Base-by-base conservation (phyloP, 495 filamentous ascomycete genomes). In the Podospora australis region DNA sequence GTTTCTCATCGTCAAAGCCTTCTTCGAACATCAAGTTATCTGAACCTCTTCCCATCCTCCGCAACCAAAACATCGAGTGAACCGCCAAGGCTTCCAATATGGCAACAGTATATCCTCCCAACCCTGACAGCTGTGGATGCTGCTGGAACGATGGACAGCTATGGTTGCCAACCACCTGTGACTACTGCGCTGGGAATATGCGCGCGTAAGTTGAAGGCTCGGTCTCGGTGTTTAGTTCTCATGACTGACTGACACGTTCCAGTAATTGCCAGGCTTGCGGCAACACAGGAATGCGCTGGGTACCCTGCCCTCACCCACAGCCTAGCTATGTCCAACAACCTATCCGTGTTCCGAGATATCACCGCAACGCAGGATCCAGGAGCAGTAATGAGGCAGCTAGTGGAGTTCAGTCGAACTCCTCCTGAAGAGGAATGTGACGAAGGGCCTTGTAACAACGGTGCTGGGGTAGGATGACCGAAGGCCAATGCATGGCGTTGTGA, bases 261-360 rank as follows among this genome's bases (percentile, higher is more conserved):
- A 14, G 4, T 36, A 36, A 16, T 36, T 4, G 30, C 19, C 5
- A 16, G 4, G 14, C 16, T 3, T 55, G 53, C 39, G 13, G 28
- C 1, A 34, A 20, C 6, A 44, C 29, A 3, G 48, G 53, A 17
- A 11, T 19, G 0, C 19, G 16, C 21, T 55, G 34, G 43, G 19
- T 34, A 1, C 49, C 54, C 13, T 56, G 54, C 46, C 21, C 41
- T 16, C 49, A 52, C 21, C 11, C 21, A 10, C 22, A 39, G 2
- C 22, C 32, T 3, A 1, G 13, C 23, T 34, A 35, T 6, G 26
- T 10, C 8, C 49, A 49, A 22, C 21, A 10, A 3, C 11, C 24
- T n/a, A n/a, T n/a, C n/a, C n/a, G n/a, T n/a, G n/a, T n/a, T n/a
- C n/a, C n/a, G n/a, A n/a, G n/a, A n/a, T n/a, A n/a, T n/a, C n/a